phyloP scores from a whole-genome alignment of 805 yeast species.

The Gaillardinia entomophila region DNA sequence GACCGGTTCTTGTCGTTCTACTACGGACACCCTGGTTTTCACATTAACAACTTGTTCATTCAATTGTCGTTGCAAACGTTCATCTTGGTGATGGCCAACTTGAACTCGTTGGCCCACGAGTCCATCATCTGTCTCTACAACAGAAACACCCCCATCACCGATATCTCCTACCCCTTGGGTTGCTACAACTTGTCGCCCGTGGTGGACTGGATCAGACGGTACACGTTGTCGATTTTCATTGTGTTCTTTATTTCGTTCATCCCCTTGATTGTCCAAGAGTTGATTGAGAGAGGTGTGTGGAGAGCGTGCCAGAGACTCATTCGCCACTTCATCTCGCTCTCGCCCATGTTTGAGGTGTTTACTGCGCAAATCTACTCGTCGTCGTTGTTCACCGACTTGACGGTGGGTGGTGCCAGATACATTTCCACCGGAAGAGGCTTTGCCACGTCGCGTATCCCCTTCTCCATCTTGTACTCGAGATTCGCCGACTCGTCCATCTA shows the following conservation, averaged over 20 bases:
- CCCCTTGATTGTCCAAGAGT: constrained; percentile 74
- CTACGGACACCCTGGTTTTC: constrained; percentile 86
- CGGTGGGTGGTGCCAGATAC: constrained; percentile 84
- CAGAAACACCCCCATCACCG: constrained; percentile 61
- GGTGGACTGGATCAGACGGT: constrained; percentile 77
- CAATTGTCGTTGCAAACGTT: constrained; percentile 70
- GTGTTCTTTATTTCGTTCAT: constrained; percentile 76
- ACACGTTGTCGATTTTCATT: constrained; percentile 73
- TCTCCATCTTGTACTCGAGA: constrained; percentile 67
- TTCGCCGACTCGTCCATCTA: constrained; percentile 80
- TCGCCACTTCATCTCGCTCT: constrained; percentile 63
- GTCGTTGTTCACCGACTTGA: constrained; percentile 63
- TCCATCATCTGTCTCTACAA: constrained; percentile 63
- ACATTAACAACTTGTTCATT: constrained; percentile 73
- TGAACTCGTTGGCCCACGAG: constrained; percentile 71
- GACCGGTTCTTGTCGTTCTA: constrained; percentile 79
- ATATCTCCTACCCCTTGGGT: constrained; percentile 58
- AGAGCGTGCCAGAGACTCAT: constrained; percentile 64
- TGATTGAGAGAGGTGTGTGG: constrained; percentile 78
- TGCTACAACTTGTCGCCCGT: constrained; percentile 73
- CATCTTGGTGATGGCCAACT: constrained; percentile 62
- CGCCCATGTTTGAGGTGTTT: constrained; percentile 80
- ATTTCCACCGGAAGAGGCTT: constrained; percentile 85
- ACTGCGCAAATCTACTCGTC: constrained; percentile 76
- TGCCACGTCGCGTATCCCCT: constrained; percentile 75